Evolutionary conservation across 257 asterid species (phyloP).

Genomic region (Solanum bukasovii): DNA sequence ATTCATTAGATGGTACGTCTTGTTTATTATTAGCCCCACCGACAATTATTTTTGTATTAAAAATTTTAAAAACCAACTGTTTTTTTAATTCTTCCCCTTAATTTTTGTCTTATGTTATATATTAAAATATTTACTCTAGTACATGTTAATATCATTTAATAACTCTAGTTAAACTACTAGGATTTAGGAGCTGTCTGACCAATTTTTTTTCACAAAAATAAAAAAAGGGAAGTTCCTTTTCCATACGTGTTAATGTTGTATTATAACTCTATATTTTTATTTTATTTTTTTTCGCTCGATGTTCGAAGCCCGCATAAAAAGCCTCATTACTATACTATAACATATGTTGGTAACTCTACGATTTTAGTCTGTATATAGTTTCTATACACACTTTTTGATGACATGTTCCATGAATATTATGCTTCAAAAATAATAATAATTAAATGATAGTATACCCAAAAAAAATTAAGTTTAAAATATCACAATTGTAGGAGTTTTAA

Average conservation of each 20-base stretch:
- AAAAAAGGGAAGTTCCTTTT: neutral
- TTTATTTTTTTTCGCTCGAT: too few relatives aligned
- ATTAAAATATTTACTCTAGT: neutral
- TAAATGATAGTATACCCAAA: too few relatives aligned
- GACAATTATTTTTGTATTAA: neutral
- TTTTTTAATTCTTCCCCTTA: neutral
- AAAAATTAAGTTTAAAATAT: too few relatives aligned
- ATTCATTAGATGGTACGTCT: neutral
- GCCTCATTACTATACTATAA: accelerated
- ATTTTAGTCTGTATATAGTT: neutral
- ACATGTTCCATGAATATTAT: too few relatives aligned
- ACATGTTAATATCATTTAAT: neutral
- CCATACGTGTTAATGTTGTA: too few relatives aligned
- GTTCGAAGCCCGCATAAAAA: too few relatives aligned
- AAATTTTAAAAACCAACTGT: neutral
- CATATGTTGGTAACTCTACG: too few relatives aligned
- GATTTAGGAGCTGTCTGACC: neutral
- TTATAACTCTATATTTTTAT: neutral
- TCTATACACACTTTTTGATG: neutral
- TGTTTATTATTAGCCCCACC: neutral
- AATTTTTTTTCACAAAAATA: neutral
- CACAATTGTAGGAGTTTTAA: neutral
- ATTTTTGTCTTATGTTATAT: neutral
- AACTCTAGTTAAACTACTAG: neutral
- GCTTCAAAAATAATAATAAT: neutral